A percentile compares a stretch with the other conserved stretches of the same genome.
Evolutionary conservation across 331 rosid species (phyloP).

Genomic region (Quercus phellos): DNA sequence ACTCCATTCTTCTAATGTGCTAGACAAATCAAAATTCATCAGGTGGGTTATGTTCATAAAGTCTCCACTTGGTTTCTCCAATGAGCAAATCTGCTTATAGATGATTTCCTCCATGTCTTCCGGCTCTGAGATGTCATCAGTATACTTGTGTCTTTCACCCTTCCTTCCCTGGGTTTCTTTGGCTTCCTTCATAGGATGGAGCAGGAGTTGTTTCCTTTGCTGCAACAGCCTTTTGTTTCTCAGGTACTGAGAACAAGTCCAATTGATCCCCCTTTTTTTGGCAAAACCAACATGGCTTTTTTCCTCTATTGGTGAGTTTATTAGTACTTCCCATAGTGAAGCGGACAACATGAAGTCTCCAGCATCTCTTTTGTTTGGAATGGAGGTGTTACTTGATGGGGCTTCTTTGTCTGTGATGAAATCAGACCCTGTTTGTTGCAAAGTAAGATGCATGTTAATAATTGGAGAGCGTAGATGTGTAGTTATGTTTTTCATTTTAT

Average conservation of each 20-base stretch:
- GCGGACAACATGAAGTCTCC: constrained; percentile 24
- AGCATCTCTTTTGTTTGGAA: constrained; percentile 13
- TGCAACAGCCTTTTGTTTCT: constrained; percentile 10
- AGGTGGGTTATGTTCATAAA: constrained; percentile 4
- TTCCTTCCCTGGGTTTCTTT: constrained; percentile 6
- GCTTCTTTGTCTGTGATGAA: neutral
- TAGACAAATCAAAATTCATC: constrained; percentile 17
- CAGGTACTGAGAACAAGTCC: constrained; percentile 5
- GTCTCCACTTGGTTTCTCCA: constrained; percentile 25
- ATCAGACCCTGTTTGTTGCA: constrained; percentile 15
- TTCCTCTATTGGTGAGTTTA: constrained; percentile 22
- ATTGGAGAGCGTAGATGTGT: neutral
- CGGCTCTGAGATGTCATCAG: constrained; percentile 16
- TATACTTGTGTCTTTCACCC: neutral
- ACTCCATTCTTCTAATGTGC: constrained; percentile 30
- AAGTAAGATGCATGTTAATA: constrained; percentile 7
- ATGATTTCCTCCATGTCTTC: constrained; percentile 8
- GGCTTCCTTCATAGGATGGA: neutral
- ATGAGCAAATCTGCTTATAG: constrained; percentile 11
- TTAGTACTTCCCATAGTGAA: constrained; percentile 24
- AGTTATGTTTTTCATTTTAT: neutral
- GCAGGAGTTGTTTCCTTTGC: constrained; percentile 15
- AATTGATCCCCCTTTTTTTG: constrained; percentile 2
- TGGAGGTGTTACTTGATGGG: neutral
- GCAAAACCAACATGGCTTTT: constrained; percentile 1